These are phyloP conservation scores for Leucogyrophana mollusca DNA, from an alignment of 768 basidiomycete species.

Conservation along the genomic window DNA sequence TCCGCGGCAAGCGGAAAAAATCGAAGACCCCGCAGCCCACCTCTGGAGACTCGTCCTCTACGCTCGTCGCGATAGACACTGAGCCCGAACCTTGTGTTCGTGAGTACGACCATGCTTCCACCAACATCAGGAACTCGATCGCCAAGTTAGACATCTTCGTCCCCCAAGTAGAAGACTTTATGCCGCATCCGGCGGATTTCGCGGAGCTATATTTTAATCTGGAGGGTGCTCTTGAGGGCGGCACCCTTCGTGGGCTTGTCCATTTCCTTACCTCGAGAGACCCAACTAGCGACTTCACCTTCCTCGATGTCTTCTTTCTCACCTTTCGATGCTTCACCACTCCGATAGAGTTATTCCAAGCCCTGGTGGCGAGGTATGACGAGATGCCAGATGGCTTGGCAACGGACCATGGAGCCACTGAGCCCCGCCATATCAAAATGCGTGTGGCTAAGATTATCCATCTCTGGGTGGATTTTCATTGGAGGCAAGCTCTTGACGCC, in stretches of 20 bases:
- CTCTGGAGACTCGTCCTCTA: constrained; percentile 10
- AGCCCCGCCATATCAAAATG: constrained; percentile 50
- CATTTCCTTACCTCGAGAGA: constrained; percentile 45
- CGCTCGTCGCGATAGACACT: constrained; percentile 14
- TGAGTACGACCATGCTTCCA: constrained; percentile 23
- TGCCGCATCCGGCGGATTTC: constrained; percentile 27
- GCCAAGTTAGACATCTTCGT: constrained; percentile 23
- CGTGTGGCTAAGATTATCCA: constrained; percentile 61
- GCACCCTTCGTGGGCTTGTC: constrained; percentile 42
- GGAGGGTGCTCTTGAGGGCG: constrained; percentile 28
- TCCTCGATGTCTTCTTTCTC: constrained; percentile 61
- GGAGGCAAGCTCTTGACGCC: constrained; percentile 54
- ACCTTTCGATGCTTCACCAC: constrained; percentile 69
- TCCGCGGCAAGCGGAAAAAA: constrained; percentile 8
- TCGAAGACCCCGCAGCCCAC: constrained; percentile 5
- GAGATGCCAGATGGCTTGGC: constrained; percentile 18
- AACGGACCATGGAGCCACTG: constrained; percentile 34
- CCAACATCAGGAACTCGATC: constrained; percentile 25
- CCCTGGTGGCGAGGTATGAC: constrained; percentile 51
- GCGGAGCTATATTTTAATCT: constrained; percentile 27
- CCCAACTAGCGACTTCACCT: constrained; percentile 35
- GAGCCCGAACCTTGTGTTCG: constrained; percentile 6
- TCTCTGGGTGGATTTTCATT: constrained; percentile 72
- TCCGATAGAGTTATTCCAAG: constrained; percentile 42
- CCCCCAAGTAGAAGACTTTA: constrained; percentile 25